Evolutionary conservation across 768 basidiomycete species (phyloP).

Genomic region (Lyophyllum atratum): DNA sequence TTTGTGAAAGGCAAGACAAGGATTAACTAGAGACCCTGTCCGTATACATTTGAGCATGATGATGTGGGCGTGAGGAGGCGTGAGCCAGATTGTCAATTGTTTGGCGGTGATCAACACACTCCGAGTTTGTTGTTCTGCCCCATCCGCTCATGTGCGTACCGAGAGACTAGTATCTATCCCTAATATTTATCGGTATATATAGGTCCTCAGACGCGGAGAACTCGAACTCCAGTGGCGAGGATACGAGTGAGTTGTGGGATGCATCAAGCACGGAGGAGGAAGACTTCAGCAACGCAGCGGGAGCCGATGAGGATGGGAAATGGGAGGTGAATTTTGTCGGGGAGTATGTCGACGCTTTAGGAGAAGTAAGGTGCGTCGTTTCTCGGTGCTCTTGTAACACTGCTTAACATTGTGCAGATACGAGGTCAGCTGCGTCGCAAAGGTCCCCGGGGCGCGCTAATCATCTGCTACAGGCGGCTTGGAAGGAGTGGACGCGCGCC

Average conservation of each 20-base stretch:
- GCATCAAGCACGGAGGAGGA: constrained; percentile 27
- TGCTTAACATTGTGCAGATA: constrained; percentile 21
- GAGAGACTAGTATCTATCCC: too few relatives aligned
- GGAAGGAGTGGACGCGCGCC: constrained; percentile 50
- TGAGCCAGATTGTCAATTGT: too few relatives aligned
- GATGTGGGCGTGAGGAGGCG: too few relatives aligned
- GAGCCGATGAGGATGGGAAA: constrained; percentile 24
- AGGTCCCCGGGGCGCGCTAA: not conserved
- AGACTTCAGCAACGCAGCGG: constrained; percentile 27
- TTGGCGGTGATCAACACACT: too few relatives aligned
- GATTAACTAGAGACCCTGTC: too few relatives aligned
- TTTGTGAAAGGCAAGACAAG: too few relatives aligned
- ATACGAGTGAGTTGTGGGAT: constrained; percentile 11
- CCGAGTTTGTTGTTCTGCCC: too few relatives aligned
- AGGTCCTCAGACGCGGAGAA: not conserved
- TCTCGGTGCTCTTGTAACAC: not conserved
- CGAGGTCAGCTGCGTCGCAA: constrained; percentile 25
- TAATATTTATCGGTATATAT: too few relatives aligned
- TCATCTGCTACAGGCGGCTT: constrained; percentile 42
- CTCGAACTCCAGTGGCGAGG: not conserved
- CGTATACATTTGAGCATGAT: too few relatives aligned
- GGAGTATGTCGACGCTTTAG: constrained; percentile 38
- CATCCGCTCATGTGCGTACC: too few relatives aligned
- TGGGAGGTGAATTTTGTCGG: constrained; percentile 39
- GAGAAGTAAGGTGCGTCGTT: constrained; percentile 29